Evolutionary conservation across 2,329 filamentous ascomycete genomes (phyloP).

Genomic region (Podosphaera aphanis): DNA sequence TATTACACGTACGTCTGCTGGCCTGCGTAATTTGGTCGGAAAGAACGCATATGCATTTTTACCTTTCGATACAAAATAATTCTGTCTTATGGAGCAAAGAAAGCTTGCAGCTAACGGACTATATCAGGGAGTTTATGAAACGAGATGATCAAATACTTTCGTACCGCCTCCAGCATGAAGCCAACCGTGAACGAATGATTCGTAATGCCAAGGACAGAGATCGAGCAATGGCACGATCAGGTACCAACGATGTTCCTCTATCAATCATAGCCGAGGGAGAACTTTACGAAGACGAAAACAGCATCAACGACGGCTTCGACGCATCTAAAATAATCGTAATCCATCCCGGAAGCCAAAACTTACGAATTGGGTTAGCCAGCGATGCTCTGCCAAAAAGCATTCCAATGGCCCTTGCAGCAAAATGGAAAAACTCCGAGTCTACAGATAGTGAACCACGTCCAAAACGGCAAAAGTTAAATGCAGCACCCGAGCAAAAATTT

Average conservation of each 20-base stretch:
- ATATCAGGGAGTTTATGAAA: slow-evolving; percentile 74
- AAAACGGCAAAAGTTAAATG: slow-evolving; percentile 35
- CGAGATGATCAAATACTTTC: slow-evolving; percentile 90
- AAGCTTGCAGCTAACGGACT: slow-evolving; percentile 2
- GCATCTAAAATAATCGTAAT: slow-evolving; percentile 86
- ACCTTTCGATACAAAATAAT: too few species aligned
- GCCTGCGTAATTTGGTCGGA: too few species aligned
- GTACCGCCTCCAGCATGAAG: slow-evolving; percentile 68
- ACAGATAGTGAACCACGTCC: slow-evolving; percentile 65
- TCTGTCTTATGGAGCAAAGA: not conserved
- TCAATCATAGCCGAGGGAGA: slow-evolving; percentile 30
- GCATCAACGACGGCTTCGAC: slow-evolving; percentile 37
- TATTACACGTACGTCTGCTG: slow-evolving; percentile 62
- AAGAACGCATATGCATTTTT: too few species aligned
- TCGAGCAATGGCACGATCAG: slow-evolving; percentile 55
- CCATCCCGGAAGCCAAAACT: slow-evolving; percentile 83
- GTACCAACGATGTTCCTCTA: slow-evolving; percentile 39
- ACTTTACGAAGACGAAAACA: slow-evolving; percentile 24
- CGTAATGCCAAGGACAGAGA: slow-evolving; percentile 75
- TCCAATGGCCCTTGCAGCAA: slow-evolving; percentile 75
- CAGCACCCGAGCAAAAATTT: slow-evolving; percentile 51
- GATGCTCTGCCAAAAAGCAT: slow-evolving; percentile 86
- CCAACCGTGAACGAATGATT: slow-evolving; percentile 59
- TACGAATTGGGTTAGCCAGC: slow-evolving; percentile 84
- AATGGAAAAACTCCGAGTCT: slow-evolving; percentile 54